A percentile compares a stretch with the other conserved stretches of the same genome.
Conservation (phyloP, 2,329 filamentous ascomycete genomes). For the Scleromitrula shiraiana region DNA sequence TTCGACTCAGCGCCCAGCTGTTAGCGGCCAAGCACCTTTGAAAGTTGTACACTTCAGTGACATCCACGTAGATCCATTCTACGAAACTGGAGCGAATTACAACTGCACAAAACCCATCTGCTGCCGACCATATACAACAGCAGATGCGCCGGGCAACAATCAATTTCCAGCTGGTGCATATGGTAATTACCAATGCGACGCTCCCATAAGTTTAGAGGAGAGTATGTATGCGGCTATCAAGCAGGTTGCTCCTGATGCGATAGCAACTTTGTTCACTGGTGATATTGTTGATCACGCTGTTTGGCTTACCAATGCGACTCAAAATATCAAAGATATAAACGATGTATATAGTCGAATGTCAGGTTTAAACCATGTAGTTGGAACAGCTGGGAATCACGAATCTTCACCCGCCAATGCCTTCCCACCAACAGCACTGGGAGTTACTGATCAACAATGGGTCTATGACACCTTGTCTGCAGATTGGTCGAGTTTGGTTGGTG, state of each 20-base stretch:
- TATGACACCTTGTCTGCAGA: conserved; percentile 31
- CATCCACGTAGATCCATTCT: conserved; percentile 35
- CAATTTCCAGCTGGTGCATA: conserved; percentile 32
- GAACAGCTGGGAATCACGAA: conserved; percentile 35
- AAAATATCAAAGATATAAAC: conserved; percentile 31
- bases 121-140: conserved; percentile 32
- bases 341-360: conserved; percentile 31
- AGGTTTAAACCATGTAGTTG: conserved; percentile 29
- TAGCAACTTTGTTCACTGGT: conserved; percentile 35
- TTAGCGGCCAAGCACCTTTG: conserved; percentile 32
- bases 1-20: conserved; percentile 27
- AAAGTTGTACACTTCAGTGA: conserved; percentile 37
- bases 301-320: conserved; percentile 28
- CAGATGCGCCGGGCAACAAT: conserved; percentile 33
- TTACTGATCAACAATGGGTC: conserved; percentile 30
- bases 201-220: conserved; percentile 32
- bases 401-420: conserved; percentile 31
- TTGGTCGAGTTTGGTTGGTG: conserved; percentile 31
- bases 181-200: conserved; percentile 34
- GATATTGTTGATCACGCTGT: conserved; percentile 34
- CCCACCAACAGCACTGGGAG: conserved; percentile 23
- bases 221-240: conserved; percentile 34
- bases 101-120: conserved; percentile 37
- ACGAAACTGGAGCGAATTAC: conserved; percentile 33
- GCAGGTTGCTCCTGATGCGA: conserved; percentile 21